Evolutionary conservation across 164 flowering plant genomes (phyloP).

Genomic region (Aristolochia fimbriata): DNA sequence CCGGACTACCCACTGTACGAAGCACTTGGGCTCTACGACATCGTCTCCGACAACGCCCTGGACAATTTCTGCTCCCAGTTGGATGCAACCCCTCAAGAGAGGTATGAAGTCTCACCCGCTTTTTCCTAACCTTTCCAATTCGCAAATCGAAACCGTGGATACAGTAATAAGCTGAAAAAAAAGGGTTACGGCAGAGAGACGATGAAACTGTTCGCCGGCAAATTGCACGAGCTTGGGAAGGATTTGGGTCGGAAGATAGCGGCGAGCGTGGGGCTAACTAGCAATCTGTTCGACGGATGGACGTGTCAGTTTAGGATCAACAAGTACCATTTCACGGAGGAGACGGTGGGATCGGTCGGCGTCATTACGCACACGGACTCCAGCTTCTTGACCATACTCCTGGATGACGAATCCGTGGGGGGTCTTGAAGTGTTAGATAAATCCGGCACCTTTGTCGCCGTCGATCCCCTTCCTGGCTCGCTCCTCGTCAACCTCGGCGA

Average conservation of each 20-base stretch:
- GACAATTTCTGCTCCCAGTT: constrained; percentile 40
- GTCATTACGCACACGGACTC: constrained; percentile 66
- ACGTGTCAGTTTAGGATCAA: constrained; percentile 65
- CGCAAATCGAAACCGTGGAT: background rate
- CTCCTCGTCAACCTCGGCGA: constrained; percentile 75
- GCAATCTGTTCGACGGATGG: constrained; percentile 40
- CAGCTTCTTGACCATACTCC: constrained; percentile 71
- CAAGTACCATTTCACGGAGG: constrained; percentile 57
- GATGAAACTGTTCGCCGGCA: constrained; percentile 35
- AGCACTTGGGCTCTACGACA: constrained; percentile 59
- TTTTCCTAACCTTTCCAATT: background rate
- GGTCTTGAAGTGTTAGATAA: constrained; percentile 68
- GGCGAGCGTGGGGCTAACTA: constrained; percentile 28
- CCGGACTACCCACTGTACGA: constrained; percentile 53
- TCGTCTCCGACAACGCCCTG: constrained; percentile 28
- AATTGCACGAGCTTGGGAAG: constrained; percentile 30
- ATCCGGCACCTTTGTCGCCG: constrained; percentile 32
- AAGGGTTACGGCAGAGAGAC: constrained; percentile 27
- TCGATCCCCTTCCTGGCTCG: constrained; percentile 50
- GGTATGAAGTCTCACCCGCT: constrained; percentile 20
- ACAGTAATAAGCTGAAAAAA: background rate
- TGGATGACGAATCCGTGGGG: constrained; percentile 62
- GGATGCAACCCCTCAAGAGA: constrained; percentile 40
- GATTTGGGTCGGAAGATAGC: constrained; percentile 38
- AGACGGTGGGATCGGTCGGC: constrained; percentile 43